Evolutionary conservation across 371 early-diverging fungal species (phyloP), one percentile per base, ranked within the genome.

Genomic region (Massospora cicadina): DNA sequence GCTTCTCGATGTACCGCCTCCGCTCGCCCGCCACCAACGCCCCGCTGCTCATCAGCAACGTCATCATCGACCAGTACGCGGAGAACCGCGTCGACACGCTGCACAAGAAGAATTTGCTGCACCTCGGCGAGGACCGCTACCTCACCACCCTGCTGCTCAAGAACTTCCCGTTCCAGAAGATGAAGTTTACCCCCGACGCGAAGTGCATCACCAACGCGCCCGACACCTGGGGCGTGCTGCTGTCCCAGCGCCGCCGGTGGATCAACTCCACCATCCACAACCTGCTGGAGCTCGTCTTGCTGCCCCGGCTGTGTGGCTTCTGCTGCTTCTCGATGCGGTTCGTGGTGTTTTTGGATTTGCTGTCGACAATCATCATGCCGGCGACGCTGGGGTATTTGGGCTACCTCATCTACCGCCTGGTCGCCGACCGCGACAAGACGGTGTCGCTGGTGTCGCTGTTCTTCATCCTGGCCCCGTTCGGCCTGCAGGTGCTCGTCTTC

Each of bases 231-330:
- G 76, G 80, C 28, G 86, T 98, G 23, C 76, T 99, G 64, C 79
- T 98, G n/a, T 98, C 80, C 1, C 84, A 86, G 73, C 77, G 84
- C 54, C 85, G 91, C 68, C 83, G 99, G 31, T 97, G 99, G 99
- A 98, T 98, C 72, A 98, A 98, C 76, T 95, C 96, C 1, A 98
- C 99, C 0, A 88, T 98, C 54, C 94, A 93, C 75, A 98, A 98
- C 74, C 71, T 97, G 66, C 83, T 95, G 76, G 98, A 95, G 74
- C 77, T 98, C 12, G 76, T 93, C 26, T 71, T 82, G 58, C 75
- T 95, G 12, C 83, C 85, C 54, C 83, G 89, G 67, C 79, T 98
- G 59, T 98, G 98, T 70, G 98, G 98, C 17, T 89, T 90, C 71
- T 92, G 90, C 74, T 95, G 92, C 72, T 91, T 93, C 75, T 93